Conservation (phyloP, 441 rosid genomes). For the Omphalea diandra region DNA sequence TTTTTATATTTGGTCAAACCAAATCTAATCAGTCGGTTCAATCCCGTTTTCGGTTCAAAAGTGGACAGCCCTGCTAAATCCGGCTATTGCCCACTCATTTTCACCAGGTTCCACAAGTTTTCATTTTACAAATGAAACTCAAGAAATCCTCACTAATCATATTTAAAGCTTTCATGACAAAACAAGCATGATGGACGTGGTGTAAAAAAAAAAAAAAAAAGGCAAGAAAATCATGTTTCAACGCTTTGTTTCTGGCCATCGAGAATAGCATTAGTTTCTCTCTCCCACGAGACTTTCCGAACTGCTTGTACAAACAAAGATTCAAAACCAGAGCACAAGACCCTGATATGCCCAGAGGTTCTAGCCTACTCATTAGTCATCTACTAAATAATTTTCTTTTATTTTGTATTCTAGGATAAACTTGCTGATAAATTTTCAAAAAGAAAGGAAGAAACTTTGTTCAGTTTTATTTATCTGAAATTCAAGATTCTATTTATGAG, state of each 20-base stretch:
- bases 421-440: not conserved
- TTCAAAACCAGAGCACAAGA: not conserved
- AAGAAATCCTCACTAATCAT: not conserved
- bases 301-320: not conserved
- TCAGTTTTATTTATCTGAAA: not conserved
- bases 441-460: not conserved
- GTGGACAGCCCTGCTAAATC: too few species aligned
- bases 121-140: not conserved
- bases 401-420: not conserved
- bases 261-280: not conserved
- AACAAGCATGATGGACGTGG: not conserved
- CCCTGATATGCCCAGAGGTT: not conserved
- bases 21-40: too few species aligned
- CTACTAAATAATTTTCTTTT: not conserved
- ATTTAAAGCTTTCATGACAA: not conserved
- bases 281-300: not conserved
- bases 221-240: not conserved
- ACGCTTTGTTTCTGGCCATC: not conserved
- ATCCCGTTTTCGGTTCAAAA: too few species aligned
- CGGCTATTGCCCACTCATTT: not conserved
- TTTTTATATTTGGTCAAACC: too few species aligned
- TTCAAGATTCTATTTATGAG: not conserved
- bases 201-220: not conserved
- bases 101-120: not conserved
- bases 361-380: not conserved